Evolutionary conservation across 768 basidiomycete species (phyloP).

Genomic region (Lactifluus subvellereus): DNA sequence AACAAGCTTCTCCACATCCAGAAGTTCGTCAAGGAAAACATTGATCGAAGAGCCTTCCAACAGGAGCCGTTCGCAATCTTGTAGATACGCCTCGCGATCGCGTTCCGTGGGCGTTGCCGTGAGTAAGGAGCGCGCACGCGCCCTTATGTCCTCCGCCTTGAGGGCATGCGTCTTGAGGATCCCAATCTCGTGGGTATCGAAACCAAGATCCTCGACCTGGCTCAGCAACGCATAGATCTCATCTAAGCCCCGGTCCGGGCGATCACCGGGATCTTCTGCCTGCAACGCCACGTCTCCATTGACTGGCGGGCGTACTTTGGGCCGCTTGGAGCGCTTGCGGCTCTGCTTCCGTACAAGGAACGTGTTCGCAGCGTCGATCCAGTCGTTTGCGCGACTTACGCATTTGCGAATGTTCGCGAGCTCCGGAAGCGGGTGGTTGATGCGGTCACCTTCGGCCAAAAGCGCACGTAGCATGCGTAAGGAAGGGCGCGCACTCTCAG

Average conservation of each 20-base stretch:
- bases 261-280: conserved; percentile 55
- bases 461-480: conserved; percentile 75
- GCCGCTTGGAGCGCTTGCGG: conserved; percentile 64
- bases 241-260: conserved; percentile 63
- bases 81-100: conserved; percentile 52
- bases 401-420: conserved; percentile 68
- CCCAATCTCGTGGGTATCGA: conserved; percentile 74
- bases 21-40: conserved; percentile 75
- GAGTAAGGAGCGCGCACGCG: conserved; percentile 50
- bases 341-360: conserved; percentile 77
- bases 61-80: conserved; percentile 67
- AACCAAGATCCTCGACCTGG: conserved; percentile 75
- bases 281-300: conserved; percentile 34
- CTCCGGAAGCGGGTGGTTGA: conserved; percentile 69
- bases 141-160: conserved; percentile 59
- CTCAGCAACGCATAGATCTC: conserved; percentile 64
- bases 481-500: conserved; percentile 62
- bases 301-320: conserved; percentile 41
- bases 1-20: conserved; percentile 73
- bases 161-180: conserved; percentile 48
- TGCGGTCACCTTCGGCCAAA: conserved; percentile 85
- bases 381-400: conserved; percentile 75
- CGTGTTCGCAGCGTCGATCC: conserved; percentile 79
- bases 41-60: conserved; percentile 70
- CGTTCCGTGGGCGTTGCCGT: conserved; percentile 36